These are phyloP conservation scores for Neonectria faginata DNA, from an alignment of 2,329 filamentous ascomycete genomes.

Conservation along the genomic window DNA sequence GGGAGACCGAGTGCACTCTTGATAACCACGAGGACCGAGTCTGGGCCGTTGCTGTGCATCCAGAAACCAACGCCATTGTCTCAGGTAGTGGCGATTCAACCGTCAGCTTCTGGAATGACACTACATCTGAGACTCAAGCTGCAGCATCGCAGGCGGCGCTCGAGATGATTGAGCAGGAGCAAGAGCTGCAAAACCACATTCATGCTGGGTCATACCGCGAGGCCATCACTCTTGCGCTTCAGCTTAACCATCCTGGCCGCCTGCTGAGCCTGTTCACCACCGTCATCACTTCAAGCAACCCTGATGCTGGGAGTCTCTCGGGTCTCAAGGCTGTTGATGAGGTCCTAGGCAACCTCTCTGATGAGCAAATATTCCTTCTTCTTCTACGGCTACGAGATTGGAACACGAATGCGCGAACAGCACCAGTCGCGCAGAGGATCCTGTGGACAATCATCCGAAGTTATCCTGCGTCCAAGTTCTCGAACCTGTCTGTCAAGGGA, in stretches of 20 bases:
- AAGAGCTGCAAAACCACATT: conserved; percentile 93
- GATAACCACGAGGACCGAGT: conserved; percentile 98
- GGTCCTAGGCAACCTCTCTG: conserved; percentile 80
- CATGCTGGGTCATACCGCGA: conserved; percentile 89
- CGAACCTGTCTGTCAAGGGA: conserved; percentile 73
- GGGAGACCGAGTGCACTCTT: conserved; percentile 87
- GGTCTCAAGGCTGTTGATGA: conserved; percentile 81
- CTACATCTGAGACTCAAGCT: conserved; percentile 81
- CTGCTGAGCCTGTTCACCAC: conserved; percentile 86
- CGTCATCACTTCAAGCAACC: conserved; percentile 73
- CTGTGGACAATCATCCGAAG: conserved; percentile 82
- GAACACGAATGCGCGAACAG: conserved; percentile 95
- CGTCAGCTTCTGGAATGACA: conserved; percentile 96
- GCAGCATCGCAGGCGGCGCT: conserved; percentile 79
- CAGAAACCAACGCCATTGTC: conserved; percentile 77
- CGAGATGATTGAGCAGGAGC: conserved; percentile 90
- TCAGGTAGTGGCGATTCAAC: conserved; percentile 94
- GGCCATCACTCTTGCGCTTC: conserved; percentile 90
- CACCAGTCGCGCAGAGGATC: conserved; percentile 86
- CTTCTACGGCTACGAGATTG: conserved; percentile 89
- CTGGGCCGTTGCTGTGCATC: conserved; percentile 85
- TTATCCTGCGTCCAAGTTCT: conserved; percentile 83
- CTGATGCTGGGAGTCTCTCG: conserved; percentile 72
- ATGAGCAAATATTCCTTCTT: conserved; percentile 87
- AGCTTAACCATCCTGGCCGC: conserved; percentile 92